Base-by-base conservation (phyloP, 805 yeast genomes). In the Kodamaea kaohsiungensis region DNA sequence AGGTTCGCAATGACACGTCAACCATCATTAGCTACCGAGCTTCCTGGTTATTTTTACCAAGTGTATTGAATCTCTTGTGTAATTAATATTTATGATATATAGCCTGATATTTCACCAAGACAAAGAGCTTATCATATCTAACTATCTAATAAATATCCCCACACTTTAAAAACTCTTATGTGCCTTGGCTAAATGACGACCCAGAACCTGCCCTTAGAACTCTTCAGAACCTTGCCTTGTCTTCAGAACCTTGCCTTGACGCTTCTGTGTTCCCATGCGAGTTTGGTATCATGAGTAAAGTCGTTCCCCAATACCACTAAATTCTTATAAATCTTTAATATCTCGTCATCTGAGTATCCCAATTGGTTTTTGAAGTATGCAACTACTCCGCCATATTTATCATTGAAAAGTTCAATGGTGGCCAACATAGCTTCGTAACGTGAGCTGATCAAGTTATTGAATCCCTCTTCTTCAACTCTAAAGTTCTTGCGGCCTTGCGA, bases 391-490 rank as follows among this genome's bases (percentile, higher is more conserved):
- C 87, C 88, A 65, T 74, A 87, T 50, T 80, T 74, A 2, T 62
- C 56, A 45, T 81, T 68, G 57, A 89, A 70, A 61, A 73, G 59
- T n/a, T 77, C 83, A 43, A 88, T 76, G 1, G 90, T 78, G 1
- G 82, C 78, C 57, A 83, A 70, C 91, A 89, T 86, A 1, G 89
- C 83, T 60, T 87, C 92, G 62, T 84, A 83, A 49, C 83, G 77
- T 3, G 89, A 81, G 56, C 87, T 80, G 52, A 87, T 69, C 64
- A 89, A 69, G 63, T 85, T 86, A 16, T 73, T 69, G 62, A 86
- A 79, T 54, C 89, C 89, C 43, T 84, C 80, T 17, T 69, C 69
- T 53, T 73, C 80, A 37, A 79, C 52, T 2, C 67, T 54, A 78
- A 82, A 80, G 49, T 67, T 62, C 43, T 63, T 56, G 54, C 83